A percentile compares a stretch with the other conserved stretches of the same genome.
phyloP scores from a whole-genome alignment of 768 basidiomycete genomes.

The Tulasnella sp. region DNA sequence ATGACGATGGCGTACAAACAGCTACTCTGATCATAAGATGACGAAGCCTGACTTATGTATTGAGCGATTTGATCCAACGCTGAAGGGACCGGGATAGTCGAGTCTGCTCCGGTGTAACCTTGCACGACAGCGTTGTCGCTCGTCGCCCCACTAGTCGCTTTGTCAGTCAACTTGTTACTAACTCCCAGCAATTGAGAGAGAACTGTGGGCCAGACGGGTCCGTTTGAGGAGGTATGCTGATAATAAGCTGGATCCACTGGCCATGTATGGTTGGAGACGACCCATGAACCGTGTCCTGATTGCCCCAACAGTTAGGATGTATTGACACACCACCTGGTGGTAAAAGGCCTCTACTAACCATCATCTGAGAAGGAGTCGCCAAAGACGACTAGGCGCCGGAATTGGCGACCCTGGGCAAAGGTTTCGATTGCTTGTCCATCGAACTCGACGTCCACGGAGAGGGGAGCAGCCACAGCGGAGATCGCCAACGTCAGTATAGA shows the following conservation, averaged over 20 bases:
- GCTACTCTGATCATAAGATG: neutral
- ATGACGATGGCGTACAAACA: conserved; percentile 11
- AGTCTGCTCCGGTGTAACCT: conserved; percentile 20
- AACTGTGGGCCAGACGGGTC: neutral
- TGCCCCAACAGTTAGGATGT: neutral
- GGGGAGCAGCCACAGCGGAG: neutral
- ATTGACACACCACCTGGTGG: too few relatives aligned
- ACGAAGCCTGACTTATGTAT: neutral
- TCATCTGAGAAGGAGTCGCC: conserved; percentile 19
- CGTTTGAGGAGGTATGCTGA: conserved; percentile 10
- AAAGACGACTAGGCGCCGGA: conserved; percentile 1
- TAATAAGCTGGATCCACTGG: conserved; percentile 22
- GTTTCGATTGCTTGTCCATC: neutral
- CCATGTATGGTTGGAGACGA: conserved; percentile 10
- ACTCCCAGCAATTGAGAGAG: neutral
- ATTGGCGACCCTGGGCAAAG: neutral
- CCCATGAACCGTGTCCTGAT: conserved; percentile 22
- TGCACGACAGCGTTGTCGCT: conserved; percentile 14
- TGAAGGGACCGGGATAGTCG: conserved; percentile 9
- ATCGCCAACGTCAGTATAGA: neutral
- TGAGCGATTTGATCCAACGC: neutral
- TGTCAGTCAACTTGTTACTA: neutral
- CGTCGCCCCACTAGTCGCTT: conserved; percentile 13
- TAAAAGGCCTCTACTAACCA: neutral
- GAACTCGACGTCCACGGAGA: neutral